These are phyloP conservation scores for Aspergillus ustus DNA, from an alignment of 2,329 filamentous ascomycete genomes.

Conservation along the genomic window DNA sequence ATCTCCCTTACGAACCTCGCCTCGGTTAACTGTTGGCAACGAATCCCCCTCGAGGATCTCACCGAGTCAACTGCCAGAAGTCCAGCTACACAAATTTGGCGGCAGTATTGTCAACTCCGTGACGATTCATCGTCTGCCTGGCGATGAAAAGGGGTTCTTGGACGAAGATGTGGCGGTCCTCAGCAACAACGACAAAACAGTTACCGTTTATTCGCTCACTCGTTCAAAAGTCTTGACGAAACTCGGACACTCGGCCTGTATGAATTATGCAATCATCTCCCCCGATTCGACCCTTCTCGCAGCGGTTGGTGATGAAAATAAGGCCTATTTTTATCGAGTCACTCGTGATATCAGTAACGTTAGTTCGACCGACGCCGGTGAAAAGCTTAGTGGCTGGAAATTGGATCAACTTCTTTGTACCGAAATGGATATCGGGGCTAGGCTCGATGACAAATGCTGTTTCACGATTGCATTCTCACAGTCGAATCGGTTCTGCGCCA, in stretches of 20 bases:
- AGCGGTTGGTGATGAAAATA: slow-evolving; percentile 85
- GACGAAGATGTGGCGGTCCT: slow-evolving; percentile 62
- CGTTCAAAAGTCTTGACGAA: slow-evolving; percentile 70
- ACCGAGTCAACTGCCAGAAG: slow-evolving; percentile 42
- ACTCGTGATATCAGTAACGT: slow-evolving; percentile 36
- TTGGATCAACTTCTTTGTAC: slow-evolving; percentile 47
- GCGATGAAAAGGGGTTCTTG: slow-evolving; percentile 45
- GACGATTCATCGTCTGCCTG: slow-evolving; percentile 62
- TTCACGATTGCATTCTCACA: slow-evolving; percentile 57
- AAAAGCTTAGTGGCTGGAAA: slow-evolving; percentile 44
- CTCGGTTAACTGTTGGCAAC: slow-evolving; percentile 27
- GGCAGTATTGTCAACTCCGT: slow-evolving; percentile 70
- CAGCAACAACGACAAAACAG: slow-evolving; percentile 87
- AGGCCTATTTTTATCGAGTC: slow-evolving; percentile 77
- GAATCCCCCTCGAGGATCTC: slow-evolving; percentile 25
- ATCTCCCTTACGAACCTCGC: slow-evolving; percentile 29
- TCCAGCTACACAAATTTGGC: slow-evolving; percentile 64
- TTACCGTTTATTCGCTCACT: slow-evolving; percentile 78
- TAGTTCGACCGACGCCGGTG: slow-evolving; percentile 34
- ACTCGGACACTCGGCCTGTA: slow-evolving; percentile 77
- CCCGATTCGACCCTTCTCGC: slow-evolving; percentile 81
- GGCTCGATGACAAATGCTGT: slow-evolving; percentile 49
- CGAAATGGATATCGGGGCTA: slow-evolving; percentile 46
- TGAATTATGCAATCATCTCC: slow-evolving; percentile 94
- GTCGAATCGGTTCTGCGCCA: slow-evolving; percentile 53